phyloP scores from a whole-genome alignment of 257 asterid species.

The Solanum bukasovii region DNA sequence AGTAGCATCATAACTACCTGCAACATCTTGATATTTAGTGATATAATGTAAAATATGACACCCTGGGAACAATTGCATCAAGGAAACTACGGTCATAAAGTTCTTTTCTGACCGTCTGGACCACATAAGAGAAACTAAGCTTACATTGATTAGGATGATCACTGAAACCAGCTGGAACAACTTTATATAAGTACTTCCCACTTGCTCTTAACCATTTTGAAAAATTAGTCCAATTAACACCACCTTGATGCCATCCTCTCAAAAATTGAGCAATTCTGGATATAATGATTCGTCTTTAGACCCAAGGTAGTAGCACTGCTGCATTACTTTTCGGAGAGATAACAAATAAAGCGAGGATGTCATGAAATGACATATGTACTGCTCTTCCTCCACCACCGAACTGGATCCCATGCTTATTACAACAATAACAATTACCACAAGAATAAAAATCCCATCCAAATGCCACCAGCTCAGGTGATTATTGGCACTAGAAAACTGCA shows the following conservation, averaged over 20 bases:
- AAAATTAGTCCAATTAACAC: slow-evolving; percentile 83
- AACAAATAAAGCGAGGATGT: slow-evolving; percentile 49
- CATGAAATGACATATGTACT: slow-evolving; percentile 77
- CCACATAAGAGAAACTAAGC: slow-evolving; percentile 23
- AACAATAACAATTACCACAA: slow-evolving; percentile 33
- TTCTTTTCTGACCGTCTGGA: slow-evolving; percentile 17
- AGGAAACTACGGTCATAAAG: slow-evolving; percentile 14
- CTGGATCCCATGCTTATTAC: slow-evolving; percentile 79
- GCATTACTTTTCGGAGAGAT: slow-evolving; percentile 50
- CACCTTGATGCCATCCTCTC: slow-evolving; percentile 96
- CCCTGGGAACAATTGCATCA: slow-evolving; percentile 38
- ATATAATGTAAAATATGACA: slow-evolving; percentile 39
- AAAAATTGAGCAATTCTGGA: slow-evolving; percentile 18
- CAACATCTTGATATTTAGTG: slow-evolving; percentile 25
- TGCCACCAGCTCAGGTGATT: slow-evolving; percentile 22
- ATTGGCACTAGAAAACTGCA: slow-evolving; percentile 5
- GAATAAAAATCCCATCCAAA: slow-evolving; percentile 43
- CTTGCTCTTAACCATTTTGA: slow-evolving; percentile 59
- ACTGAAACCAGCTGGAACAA: slow-evolving; percentile 44
- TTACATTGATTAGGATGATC: slow-evolving; percentile 28
- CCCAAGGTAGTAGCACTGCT: slow-evolving; percentile 1
- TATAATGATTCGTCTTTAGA: slow-evolving; percentile 1
- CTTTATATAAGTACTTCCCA: slow-evolving; percentile 32
- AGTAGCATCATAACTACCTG: slow-evolving; percentile 35
- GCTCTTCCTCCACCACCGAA: slow-evolving; percentile 92